Evolutionary conservation across 1,284 basidiomycete species (phyloP), one percentile per base, ranked within the genome.

Genomic region (Cryptococcus sp.): DNA sequence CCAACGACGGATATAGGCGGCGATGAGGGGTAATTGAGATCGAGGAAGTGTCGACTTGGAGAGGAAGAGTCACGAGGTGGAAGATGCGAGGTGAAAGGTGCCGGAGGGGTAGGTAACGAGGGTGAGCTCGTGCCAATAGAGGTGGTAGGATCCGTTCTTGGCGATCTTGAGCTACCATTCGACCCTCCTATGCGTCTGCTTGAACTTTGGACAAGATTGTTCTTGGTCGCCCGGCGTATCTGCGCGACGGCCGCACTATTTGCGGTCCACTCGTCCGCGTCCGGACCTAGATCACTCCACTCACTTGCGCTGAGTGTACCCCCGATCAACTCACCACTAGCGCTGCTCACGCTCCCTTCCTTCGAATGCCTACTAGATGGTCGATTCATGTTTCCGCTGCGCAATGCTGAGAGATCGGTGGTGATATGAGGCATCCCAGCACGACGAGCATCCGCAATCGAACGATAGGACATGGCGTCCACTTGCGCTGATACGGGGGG

Each of bases 281-380:
- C 67, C 1, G 56, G 50, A 3, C 57, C 65, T 17, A 63, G 47
- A 49, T 72, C 71, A 35, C 69, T 68, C 66, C 67, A 71, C 19
- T 70, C 68, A 22, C 66, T 68, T 23, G 65, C 56, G 47, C 56
- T 59, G 19, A 54, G 53, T 17, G 44, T 56, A 10, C 65, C 55
- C 25, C 72, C 68, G 25, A 70, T 53, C 10, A 67, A 17, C 38
- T 72, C 60, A 16, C 60, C 75, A 31, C 73, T 74, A 5, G 70
- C 62, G 49, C 72, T 73, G 41, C 73, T 71, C n/a, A 72, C 47
- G 52, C 73, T 76, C 7, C 73, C 73, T 49, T 73, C 69, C 54
- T 73, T 74, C 0, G 75, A 76, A 54, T 72, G 72, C n/a, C 69
- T 61, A 41, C 69, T 67, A 2, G 71, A 63, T 22, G 61, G 52